Conservation (phyloP, 139 green algal genomes). For the Chloropicon primus region DNA sequence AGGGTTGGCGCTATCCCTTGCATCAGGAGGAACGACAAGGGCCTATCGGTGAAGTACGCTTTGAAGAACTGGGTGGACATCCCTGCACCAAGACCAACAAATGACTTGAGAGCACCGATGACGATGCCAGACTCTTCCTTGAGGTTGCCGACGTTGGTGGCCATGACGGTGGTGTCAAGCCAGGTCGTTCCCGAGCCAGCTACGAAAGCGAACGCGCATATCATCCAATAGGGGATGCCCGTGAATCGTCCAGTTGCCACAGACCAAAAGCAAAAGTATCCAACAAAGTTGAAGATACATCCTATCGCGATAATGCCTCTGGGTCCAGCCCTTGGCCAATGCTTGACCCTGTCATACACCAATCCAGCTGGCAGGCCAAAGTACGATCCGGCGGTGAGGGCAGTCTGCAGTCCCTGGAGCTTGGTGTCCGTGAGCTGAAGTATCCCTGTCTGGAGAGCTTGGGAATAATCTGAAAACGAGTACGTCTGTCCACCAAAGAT, state of each 20-base stretch:
- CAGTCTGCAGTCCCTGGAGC: not conserved
- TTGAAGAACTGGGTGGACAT: not conserved
- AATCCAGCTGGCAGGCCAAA: not conserved
- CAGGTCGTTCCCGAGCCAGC: not conserved
- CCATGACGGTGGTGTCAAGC: not conserved
- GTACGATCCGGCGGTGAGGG: not conserved
- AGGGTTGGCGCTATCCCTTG: not conserved
- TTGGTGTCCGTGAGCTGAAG: not conserved
- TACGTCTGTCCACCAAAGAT: not conserved
- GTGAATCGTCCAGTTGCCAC: not conserved
- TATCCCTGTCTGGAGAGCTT: not conserved
- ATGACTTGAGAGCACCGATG: not conserved
- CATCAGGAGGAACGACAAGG: not conserved
- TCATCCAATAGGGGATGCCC: not conserved
- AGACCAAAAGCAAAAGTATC: not conserved
- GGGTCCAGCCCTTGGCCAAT: not conserved
- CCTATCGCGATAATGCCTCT: not conserved
- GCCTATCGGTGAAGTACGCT: not conserved
- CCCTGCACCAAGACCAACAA: not conserved
- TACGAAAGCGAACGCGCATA: not conserved
- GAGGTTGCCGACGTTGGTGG: not conserved
- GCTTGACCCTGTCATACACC: not conserved
- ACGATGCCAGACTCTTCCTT: not conserved
- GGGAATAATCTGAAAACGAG: not conserved
- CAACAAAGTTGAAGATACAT: not conserved